Base-by-base conservation (phyloP, 768 basidiomycete species). In the Rhodotorula toruloides region DNA sequence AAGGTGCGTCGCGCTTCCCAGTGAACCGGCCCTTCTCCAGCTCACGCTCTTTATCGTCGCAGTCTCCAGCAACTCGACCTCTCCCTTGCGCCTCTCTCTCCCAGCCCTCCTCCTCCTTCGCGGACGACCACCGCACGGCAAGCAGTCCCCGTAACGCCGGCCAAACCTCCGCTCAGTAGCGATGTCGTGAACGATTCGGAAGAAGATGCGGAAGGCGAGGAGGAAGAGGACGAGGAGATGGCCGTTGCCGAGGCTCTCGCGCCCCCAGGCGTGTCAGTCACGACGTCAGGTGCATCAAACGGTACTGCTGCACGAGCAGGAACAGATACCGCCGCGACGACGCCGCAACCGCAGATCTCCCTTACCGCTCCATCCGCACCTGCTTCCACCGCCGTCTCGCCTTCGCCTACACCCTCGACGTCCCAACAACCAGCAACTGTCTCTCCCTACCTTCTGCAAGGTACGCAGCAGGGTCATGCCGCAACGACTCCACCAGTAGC, bases 401-500 rank as follows among this genome's bases (percentile, higher is more conserved):
- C 57, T 12, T 2, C 46, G 6, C 32, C 5, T n/a, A 22, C 34
- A 31, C 3, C n/a, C 36, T 29, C 32, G 34, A 34, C 12, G 17
- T 9, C 13, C 58, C 44, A 46, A 54, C 43, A 48, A 47, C 46
- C 55, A 1, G 17, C 56, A 27, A 34, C 39, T 14, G 39, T 22
- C 36, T 40, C 58, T 1, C 58, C 64, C 10, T 4, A 42, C 4
- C 29, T 54, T 19, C 27, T 39, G 34, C 12, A 13, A 1, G 9
- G 32, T 19, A 8, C 44, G 29, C 43, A 22, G 19, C 21, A 13
- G 31, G 21, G 54, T 37, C 29, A 47, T 25, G 37, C 77, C 25
- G 61, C 77, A 11, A 68, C 75, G 80, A 80, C 58, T 53, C 63
- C 44, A 58, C 70, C 34, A 83, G 84, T 63, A 4, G n/a, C 32